A percentile compares a stretch with the other conserved stretches of the same genome.
phyloP scores from a whole-genome alignment of 176 grass and related monocot species.

The Tillandsia fasciculata region DNA sequence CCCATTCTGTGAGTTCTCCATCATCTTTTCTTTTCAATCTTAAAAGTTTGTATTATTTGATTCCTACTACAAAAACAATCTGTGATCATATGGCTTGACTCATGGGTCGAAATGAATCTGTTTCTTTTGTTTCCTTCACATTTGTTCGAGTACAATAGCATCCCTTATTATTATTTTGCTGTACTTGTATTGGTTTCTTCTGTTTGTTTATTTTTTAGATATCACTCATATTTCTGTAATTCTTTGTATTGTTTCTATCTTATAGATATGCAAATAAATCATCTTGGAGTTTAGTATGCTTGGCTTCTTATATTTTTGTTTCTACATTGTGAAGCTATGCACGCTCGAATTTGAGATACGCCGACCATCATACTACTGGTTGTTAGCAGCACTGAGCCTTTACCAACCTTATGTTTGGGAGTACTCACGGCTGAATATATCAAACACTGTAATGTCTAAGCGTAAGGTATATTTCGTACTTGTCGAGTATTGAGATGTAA shows the following conservation, averaged over 20 bases:
- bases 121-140: too few relatives aligned
- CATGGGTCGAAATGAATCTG: too few relatives aligned
- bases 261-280: conserved; percentile 16
- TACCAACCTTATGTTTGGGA: conserved; percentile 98
- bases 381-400: conserved; percentile 69
- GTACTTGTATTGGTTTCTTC: background rate
- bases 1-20: conserved; percentile 65
- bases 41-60: background rate
- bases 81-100: too few relatives aligned
- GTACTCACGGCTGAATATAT: conserved; percentile 91
- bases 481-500: background rate
- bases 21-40: background rate
- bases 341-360: conserved; percentile 95
- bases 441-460: conserved; percentile 97
- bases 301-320: background rate
- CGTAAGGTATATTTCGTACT: conserved; percentile 50
- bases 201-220: conserved; percentile 5
- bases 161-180: too few relatives aligned
- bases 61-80: too few relatives aligned
- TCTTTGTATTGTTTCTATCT: conserved; percentile 14
- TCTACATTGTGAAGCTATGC: conserved; percentile 41
- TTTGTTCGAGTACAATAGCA: too few relatives aligned
- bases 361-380: conserved; percentile 94
- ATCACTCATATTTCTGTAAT: conserved; percentile 4
- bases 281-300: background rate